These are phyloP conservation scores for Thalassia testudinum DNA, from an alignment of 116 monocot genomes.

Conservation along the genomic window DNA sequence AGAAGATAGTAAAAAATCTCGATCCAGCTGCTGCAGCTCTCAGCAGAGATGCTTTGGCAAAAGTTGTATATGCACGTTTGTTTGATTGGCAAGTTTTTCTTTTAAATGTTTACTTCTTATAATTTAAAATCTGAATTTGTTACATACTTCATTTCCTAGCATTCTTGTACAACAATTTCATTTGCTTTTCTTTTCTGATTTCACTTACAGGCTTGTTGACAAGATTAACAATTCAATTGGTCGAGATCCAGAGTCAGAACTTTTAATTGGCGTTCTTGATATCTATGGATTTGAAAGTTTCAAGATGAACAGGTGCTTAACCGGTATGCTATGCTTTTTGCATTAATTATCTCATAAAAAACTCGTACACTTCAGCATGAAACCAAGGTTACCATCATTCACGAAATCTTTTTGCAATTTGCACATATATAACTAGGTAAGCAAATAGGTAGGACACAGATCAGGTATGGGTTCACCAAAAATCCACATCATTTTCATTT, in stretches of 20 bases:
- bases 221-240: slow-evolving; percentile 66
- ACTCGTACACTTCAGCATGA: too few relatives aligned
- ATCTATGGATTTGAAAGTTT: slow-evolving; percentile 88
- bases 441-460: too few relatives aligned
- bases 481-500: too few relatives aligned
- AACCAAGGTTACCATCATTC: too few relatives aligned
- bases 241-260: slow-evolving; percentile 56
- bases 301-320: slow-evolving; percentile 91
- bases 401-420: too few relatives aligned
- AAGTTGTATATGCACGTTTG: slow-evolving; percentile 68
- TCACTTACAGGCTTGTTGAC: slow-evolving; percentile 44
- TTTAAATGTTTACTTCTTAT: neutral
- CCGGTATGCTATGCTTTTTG: slow-evolving; percentile 28
- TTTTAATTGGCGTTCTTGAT: slow-evolving; percentile 66
- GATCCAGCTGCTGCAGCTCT: slow-evolving; percentile 58
- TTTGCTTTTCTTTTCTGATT: neutral
- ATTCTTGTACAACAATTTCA: neutral
- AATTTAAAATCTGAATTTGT: neutral
- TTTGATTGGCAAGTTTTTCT: slow-evolving; percentile 71
- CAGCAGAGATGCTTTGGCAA: slow-evolving; percentile 87
- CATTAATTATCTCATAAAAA: too few relatives aligned
- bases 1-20: slow-evolving; percentile 66
- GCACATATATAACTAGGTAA: too few relatives aligned
- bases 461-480: too few relatives aligned
- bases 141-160: neutral